Evolutionary conservation across 2,329 filamentous ascomycete species (phyloP), one percentile per base, ranked within the genome.

Genomic region (Talaromyces pinophilus): DNA sequence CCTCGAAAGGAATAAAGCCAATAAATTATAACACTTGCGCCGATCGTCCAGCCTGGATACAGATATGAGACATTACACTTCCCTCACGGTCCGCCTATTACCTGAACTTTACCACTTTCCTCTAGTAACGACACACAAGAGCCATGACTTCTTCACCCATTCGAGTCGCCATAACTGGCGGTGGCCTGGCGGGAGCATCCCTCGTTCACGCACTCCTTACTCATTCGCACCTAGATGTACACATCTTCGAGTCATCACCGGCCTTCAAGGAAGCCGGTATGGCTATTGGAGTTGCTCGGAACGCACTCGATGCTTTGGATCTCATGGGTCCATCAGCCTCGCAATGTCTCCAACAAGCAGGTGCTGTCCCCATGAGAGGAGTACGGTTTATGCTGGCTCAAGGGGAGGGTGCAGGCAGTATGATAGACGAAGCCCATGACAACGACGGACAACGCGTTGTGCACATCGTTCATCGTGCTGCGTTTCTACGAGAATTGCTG

Each of bases 111-210:
- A n/a, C 17, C 17, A 33, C 8, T n/a, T 2, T 44, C 40, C 7
- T 25, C 46, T 15, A 48, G n/a, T 25, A 25, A 25, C 10, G 5
- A 48, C 19, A 48, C 19, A 22, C 33, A 10, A 7, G 19, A 19
- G 5, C 19, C 5, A 48, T 48, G 19, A 15, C 19, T 25, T 25
- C 10, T 48, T 22, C 19, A 48, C 6, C 40, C 30, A 59, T 68
- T 42, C 67, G 67, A 10, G 59, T 69, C 15, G 64, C 68, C 44
- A 67, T 67, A 86, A 77, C 19, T 84, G 82, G 62, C 80, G 84
- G 30, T 38, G 77, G 77, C 59, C 77, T 38, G 10, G 35, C 35
- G 10, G 35, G 80, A 11, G 71, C 78, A 15, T 74, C 77, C 10
- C 75, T 81, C 2, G 73, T 76, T 10, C 75, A 75, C 1, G 78